Evolutionary conservation across 108 stramenopile genomes (phyloP), one percentile per base, ranked within the genome.

Genomic region (Parietichytrium sp.): DNA sequence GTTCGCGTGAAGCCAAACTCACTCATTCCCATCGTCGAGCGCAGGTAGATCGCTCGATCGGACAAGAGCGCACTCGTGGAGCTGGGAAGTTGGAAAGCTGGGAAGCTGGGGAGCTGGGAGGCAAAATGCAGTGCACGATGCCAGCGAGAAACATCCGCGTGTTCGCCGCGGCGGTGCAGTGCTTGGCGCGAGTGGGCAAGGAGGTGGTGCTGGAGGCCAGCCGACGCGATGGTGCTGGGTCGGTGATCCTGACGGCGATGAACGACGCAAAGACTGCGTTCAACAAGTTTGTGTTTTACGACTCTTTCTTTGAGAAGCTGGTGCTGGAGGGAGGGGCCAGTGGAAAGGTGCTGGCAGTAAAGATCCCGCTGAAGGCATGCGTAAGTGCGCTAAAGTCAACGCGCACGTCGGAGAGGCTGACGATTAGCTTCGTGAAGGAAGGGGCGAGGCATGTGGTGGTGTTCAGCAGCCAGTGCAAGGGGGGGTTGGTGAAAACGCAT

Each of bases 261-360:
- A 72, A 72, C 61, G 61, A 72, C 61, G 61, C 38, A n/a, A 72
- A 72, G 61, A 72, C 61, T 16, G 61, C 61, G 23, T 72, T 72
- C 20, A 72, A 27, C 61, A 42, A 45, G 0, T 72, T 72, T 72
- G 45, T 42, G n/a, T 72, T 72, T 20, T 72, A 45, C 2, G n/a
- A 72, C 15, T 33, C 61, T 13, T 72, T 72, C 33, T 72, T 72
- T 27, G 61, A 72, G 25, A 72, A 72, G n/a, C 36, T 72, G 6
- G 10, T 16, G n/a, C 36, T 72, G 61, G 33, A 38, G 6, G 20
- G 8, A 16, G 61, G 23, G 23, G 61, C 38, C 2, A n/a, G n/a
- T n/a, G n/a, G n/a, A n/a, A n/a, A n/a, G n/a, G 1, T 72, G 38
- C 61, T 72, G 10, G 61, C 61, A 16, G 25, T 72, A n/a, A 72